phyloP scores from a whole-genome alignment of 768 basidiomycete species.

The Leccinum pellstonianum region DNA sequence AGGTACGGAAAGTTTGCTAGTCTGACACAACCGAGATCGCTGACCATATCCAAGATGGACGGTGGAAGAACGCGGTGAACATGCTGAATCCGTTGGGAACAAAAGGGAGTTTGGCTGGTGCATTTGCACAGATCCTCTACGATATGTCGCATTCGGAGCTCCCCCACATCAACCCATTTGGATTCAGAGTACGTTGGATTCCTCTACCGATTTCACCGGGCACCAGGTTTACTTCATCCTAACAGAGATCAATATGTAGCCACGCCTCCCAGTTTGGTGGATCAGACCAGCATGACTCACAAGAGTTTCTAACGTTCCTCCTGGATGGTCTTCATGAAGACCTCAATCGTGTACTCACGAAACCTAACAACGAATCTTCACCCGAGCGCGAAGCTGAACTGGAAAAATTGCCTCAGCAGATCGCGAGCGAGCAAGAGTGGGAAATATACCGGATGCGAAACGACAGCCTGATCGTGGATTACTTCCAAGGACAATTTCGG shows the following conservation, averaged over 20 bases:
- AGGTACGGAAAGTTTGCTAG: conserved; percentile 43
- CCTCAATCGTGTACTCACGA: conserved; percentile 77
- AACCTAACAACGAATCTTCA: conserved; percentile 60
- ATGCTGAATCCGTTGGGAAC: conserved; percentile 83
- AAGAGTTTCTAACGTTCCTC: conserved; percentile 93
- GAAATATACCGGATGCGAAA: conserved; percentile 83
- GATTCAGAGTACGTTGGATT: conserved; percentile 70
- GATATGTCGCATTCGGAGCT: conserved; percentile 88
- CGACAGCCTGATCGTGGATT: conserved; percentile 93
- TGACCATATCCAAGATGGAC: conserved; percentile 51
- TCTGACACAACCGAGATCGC: neutral
- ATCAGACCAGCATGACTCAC: conserved; percentile 93
- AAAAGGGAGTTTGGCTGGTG: conserved; percentile 74
- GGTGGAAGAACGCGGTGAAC: conserved; percentile 84
- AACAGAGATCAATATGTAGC: conserved; percentile 55
- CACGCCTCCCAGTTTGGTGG: conserved; percentile 76
- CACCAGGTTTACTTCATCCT: conserved; percentile 22
- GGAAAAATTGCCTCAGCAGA: conserved; percentile 79
- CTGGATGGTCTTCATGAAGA: conserved; percentile 92
- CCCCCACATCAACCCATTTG: conserved; percentile 75
- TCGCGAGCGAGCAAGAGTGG: conserved; percentile 95
- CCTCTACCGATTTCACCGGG: conserved; percentile 20
- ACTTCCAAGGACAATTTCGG: conserved; percentile 96
- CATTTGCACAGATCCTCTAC: conserved; percentile 81
- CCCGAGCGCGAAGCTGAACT: conserved; percentile 85